A percentile compares a stretch with the other conserved stretches of the same genome.
phyloP scores from a whole-genome alignment of 768 basidiomycete genomes.

The Lactifluus volemus region DNA sequence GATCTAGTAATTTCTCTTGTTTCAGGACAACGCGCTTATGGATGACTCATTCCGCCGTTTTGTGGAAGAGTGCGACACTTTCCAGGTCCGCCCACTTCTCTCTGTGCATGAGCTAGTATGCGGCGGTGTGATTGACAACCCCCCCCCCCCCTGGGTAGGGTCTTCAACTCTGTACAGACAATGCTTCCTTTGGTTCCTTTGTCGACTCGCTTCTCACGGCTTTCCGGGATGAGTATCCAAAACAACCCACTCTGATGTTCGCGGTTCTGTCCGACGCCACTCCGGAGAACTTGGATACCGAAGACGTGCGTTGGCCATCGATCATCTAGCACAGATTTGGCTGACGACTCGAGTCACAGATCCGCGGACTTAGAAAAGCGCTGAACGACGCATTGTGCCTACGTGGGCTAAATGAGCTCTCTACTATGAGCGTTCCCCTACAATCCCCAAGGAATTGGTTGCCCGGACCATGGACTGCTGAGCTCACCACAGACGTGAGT shows the following conservation, averaged over 20 bases:
- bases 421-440: slow-evolving; percentile 26
- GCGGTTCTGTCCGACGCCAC: slow-evolving; percentile 44
- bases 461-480: slow-evolving; percentile 23
- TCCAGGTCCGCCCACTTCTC: slow-evolving; percentile 42
- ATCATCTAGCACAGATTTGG: slow-evolving; percentile 1
- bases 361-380: slow-evolving; percentile 32
- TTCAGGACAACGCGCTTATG: slow-evolving; percentile 55
- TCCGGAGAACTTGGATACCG: slow-evolving; percentile 21
- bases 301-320: slow-evolving; percentile 2
- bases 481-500: slow-evolving; percentile 24
- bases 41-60: slow-evolving; percentile 58
- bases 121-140: background rate
- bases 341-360: slow-evolving; percentile 24
- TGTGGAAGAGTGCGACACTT: slow-evolving; percentile 66
- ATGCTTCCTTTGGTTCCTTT: slow-evolving; percentile 57
- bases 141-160: slow-evolving; percentile 36
- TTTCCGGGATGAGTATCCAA: slow-evolving; percentile 61
- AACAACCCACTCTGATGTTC: slow-evolving; percentile 49
- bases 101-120: background rate
- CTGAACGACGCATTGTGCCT: slow-evolving; percentile 56
- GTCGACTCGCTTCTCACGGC: slow-evolving; percentile 46
- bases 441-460: slow-evolving; percentile 26
- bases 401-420: slow-evolving; percentile 24
- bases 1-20: background rate
- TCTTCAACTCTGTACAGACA: slow-evolving; percentile 58